phyloP scores from a whole-genome alignment of 2,329 filamentous ascomycete genomes.

The Cladosporium sp. region DNA sequence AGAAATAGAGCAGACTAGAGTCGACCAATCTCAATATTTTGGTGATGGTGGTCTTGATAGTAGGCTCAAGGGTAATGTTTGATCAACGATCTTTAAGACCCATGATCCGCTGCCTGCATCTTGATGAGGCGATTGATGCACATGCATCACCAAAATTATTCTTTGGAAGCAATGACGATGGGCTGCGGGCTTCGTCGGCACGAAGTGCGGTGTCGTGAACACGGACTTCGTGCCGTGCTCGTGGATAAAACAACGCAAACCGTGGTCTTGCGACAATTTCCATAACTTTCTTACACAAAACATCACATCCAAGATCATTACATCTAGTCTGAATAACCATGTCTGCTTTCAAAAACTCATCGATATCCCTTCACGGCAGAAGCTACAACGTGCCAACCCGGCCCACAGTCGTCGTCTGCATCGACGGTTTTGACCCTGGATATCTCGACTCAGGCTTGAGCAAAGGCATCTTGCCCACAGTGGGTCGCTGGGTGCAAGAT shows the following conservation, averaged over 20 bases:
- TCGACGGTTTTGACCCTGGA: conserved; percentile 43
- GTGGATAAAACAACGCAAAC: neutral
- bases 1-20: too few relatives aligned
- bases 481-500: conserved; percentile 27
- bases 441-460: conserved; percentile 36
- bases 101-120: too few relatives aligned
- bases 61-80: too few relatives aligned
- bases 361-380: conserved; percentile 23
- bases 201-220: neutral
- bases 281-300: neutral
- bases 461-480: conserved; percentile 34
- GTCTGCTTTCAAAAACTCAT: neutral
- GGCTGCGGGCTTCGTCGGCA: neutral
- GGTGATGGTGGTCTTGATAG: too few relatives aligned
- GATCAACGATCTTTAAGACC: too few relatives aligned
- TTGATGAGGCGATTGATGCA: too few relatives aligned
- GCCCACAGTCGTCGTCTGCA: conserved; percentile 40
- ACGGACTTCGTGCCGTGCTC: neutral
- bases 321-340: neutral
- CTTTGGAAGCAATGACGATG: too few relatives aligned
- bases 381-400: conserved; percentile 31
- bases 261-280: neutral
- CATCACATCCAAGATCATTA: too few relatives aligned
- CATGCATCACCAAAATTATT: too few relatives aligned
- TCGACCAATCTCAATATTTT: too few relatives aligned